phyloP scores from a whole-genome alignment of 2,329 filamentous ascomycete species.

The Pestalotiopsis fici region DNA sequence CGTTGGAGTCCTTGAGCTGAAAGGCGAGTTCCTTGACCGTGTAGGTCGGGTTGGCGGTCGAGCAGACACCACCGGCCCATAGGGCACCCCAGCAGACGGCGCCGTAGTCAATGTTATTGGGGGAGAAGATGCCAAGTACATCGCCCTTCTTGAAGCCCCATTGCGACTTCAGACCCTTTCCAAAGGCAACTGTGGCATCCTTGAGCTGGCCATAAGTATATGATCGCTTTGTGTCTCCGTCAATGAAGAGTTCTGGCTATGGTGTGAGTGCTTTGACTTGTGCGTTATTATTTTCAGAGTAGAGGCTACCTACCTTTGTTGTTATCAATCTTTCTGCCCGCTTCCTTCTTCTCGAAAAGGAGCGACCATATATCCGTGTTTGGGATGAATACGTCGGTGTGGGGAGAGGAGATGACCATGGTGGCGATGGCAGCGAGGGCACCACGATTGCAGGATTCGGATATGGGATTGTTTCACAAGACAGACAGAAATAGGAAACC shows the following conservation, averaged over 20 bases:
- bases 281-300: neutral
- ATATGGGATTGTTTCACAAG: neutral
- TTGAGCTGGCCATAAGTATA: slow-evolving; percentile 74
- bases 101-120: slow-evolving; percentile 84
- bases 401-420: slow-evolving; percentile 74
- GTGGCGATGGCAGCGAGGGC: slow-evolving; percentile 17
- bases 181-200: slow-evolving; percentile 71
- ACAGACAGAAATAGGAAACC: neutral
- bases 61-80: slow-evolving; percentile 81
- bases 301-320: slow-evolving; percentile 63
- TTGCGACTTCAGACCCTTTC: slow-evolving; percentile 71
- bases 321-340: slow-evolving; percentile 57
- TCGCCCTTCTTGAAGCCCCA: slow-evolving; percentile 84
- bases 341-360: slow-evolving; percentile 71
- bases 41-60: slow-evolving; percentile 88
- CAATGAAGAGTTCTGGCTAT: slow-evolving; percentile 71
- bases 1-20: slow-evolving; percentile 77
- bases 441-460: neutral
- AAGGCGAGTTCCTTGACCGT: slow-evolving; percentile 81
- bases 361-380: slow-evolving; percentile 77
- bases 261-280: slow-evolving; percentile 12
- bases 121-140: slow-evolving; percentile 79
- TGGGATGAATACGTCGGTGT: slow-evolving; percentile 68
- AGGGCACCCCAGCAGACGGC: slow-evolving; percentile 75
- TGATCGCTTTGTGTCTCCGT: slow-evolving; percentile 65